Conservation (phyloP, 441 rosid genomes). For the Eutrema salsugineum region DNA sequence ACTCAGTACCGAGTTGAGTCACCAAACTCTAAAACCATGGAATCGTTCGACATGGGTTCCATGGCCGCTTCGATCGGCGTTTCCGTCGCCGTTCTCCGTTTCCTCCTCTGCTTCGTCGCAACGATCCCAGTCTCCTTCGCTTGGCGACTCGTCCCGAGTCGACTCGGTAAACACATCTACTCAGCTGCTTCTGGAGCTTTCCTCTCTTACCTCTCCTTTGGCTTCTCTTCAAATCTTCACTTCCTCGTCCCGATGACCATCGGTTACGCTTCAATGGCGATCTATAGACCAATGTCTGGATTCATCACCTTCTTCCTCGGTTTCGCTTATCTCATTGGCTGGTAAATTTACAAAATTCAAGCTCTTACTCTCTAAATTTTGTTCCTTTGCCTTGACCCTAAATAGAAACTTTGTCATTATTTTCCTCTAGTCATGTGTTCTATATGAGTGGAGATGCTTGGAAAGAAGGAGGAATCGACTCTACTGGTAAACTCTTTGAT, state of each 20-base stretch:
- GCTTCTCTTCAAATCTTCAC: constrained; percentile 88
- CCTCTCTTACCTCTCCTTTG: constrained; percentile 85
- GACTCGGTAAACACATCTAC: constrained; percentile 60
- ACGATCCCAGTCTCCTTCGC: constrained; percentile 74
- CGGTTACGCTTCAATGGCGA: constrained; percentile 76
- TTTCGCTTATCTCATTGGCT: constrained; percentile 91
- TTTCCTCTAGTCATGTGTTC: constrained; percentile 57
- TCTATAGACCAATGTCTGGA: constrained; percentile 70
- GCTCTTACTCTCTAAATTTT: background rate
- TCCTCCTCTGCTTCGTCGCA: constrained; percentile 82
- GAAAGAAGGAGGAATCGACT: constrained; percentile 99
- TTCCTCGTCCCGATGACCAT: constrained; percentile 80
- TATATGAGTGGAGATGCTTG: constrained; percentile 99
- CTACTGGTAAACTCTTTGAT: constrained; percentile 56
- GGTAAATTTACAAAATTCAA: constrained; percentile 35
- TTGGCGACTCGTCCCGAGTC: constrained; percentile 70
- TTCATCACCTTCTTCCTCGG: constrained; percentile 65
- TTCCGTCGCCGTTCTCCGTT: constrained; percentile 80
- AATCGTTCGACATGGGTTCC: constrained; percentile 43
- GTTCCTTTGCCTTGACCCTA: background rate
- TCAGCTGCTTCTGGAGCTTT: constrained; percentile 64
- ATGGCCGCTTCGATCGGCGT: constrained; percentile 81
- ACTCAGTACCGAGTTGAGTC: background rate
- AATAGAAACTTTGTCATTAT: background rate
- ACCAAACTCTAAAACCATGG: background rate